phyloP scores from a whole-genome alignment of 2,329 filamentous ascomycete genomes.

The Xylaria polymorpha region DNA sequence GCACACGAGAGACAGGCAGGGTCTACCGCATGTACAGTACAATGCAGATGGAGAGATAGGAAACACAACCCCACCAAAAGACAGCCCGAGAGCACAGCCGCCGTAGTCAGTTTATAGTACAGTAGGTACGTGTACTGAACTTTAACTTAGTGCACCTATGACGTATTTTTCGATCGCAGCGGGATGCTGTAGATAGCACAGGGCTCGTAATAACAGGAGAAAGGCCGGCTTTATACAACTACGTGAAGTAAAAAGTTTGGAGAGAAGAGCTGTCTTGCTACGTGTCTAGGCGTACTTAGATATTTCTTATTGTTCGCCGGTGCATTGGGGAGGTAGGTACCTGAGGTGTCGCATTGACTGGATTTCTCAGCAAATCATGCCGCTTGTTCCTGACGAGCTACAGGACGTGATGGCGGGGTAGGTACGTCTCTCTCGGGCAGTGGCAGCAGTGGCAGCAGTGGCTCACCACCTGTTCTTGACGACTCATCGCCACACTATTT shows the following conservation, averaged over 20 bases:
- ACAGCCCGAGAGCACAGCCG: background rate
- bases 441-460: background rate
- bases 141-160: constrained; percentile 19
- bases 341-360: constrained; percentile 23
- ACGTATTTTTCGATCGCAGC: constrained; percentile 16
- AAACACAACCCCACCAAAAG: constrained; percentile 32
- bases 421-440: background rate
- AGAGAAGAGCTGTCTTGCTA: background rate
- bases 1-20: constrained; percentile 12
- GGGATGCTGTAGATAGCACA: background rate
- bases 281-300: background rate
- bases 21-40: background rate
- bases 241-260: background rate
- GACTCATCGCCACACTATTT: background rate
- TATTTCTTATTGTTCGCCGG: background rate
- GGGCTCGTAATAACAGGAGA: background rate
- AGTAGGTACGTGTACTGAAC: too few species aligned
- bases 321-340: constrained; percentile 12
- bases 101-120: too few species aligned
- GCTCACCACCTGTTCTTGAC: background rate
- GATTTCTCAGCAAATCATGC: constrained; percentile 39
- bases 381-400: constrained; percentile 18
- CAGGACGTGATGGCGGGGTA: constrained; percentile 20
- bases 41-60: background rate
- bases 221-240: constrained; percentile 19